Percentiles rank a stretch among this genome's conserved stretches.
phyloP scores from a whole-genome alignment of 1,284 basidiomycete genomes.

The Trametes versicolor region DNA sequence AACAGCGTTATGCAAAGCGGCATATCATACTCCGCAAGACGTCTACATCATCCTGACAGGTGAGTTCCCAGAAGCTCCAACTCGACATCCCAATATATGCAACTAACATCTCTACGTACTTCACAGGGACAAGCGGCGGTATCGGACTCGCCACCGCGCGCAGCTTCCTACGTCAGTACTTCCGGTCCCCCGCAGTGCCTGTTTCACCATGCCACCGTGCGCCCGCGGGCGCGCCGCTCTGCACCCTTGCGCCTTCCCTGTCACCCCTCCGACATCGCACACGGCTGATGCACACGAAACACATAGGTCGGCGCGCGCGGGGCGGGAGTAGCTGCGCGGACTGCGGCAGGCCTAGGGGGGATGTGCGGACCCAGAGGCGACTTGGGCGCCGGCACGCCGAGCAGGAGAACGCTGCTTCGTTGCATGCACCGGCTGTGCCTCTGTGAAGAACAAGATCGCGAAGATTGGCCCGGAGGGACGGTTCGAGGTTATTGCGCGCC shows the following conservation, averaged over 20 bases:
- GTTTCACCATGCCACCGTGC: constrained; percentile 5
- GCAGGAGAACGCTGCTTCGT: too few relatives aligned
- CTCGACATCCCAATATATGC: background rate
- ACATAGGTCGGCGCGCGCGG: constrained; percentile 6
- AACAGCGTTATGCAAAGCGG: too few relatives aligned
- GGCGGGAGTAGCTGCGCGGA: background rate
- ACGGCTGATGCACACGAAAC: constrained; percentile 2
- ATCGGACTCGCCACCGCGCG: constrained; percentile 47
- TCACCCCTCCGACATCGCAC: background rate
- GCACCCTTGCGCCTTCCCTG: constrained; percentile 9
- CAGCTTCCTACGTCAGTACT: constrained; percentile 55
- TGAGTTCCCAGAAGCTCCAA: constrained; percentile 12
- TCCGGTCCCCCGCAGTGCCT: constrained; percentile 12
- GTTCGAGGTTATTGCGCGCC: constrained; percentile 80
- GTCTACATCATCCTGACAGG: constrained; percentile 50
- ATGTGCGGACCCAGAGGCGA: background rate
- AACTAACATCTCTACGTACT: background rate
- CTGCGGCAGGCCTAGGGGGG: constrained; percentile 7
- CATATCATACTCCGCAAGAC: constrained; percentile 46
- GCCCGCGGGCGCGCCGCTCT: background rate
- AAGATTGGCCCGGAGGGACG: constrained; percentile 74
- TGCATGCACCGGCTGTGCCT: constrained; percentile 80
- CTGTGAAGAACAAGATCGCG: constrained; percentile 85
- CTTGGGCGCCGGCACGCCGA: too few relatives aligned
- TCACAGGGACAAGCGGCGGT: constrained; percentile 48